These are phyloP conservation scores for Mallotus repandus DNA, from an alignment of 441 rosid genomes.

Conservation along the genomic window DNA sequence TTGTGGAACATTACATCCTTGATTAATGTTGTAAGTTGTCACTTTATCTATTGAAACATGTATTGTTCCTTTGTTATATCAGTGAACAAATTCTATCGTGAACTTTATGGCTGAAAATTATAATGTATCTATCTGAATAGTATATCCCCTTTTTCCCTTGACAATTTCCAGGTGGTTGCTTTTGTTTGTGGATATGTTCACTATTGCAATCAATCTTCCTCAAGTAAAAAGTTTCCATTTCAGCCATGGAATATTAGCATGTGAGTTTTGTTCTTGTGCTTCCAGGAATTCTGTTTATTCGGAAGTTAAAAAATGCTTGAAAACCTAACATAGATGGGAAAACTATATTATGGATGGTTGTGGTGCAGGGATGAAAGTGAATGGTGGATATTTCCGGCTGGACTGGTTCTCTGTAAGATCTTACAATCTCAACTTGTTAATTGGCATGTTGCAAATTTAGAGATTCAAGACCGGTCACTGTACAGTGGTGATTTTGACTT, in stretches of 20 bases:
- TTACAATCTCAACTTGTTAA: constrained; percentile 93
- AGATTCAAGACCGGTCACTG: constrained; percentile 98
- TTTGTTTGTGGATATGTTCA: constrained; percentile 92
- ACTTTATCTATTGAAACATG: not conserved
- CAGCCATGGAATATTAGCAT: constrained; percentile 98
- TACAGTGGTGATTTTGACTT: constrained; percentile 84
- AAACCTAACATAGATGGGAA: not conserved
- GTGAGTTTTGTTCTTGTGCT: constrained; percentile 44
- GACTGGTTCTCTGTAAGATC: constrained; percentile 83
- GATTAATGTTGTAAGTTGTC: constrained; percentile 84
- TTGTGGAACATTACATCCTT: constrained; percentile 93
- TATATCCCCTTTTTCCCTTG: not conserved
- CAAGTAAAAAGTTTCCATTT: constrained; percentile 67
- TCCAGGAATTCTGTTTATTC: not conserved
- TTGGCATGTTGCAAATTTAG: constrained; percentile 95
- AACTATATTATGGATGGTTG: not conserved
- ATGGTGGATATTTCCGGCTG: constrained; percentile 99
- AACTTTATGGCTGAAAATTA: not conserved
- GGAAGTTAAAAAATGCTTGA: not conserved
- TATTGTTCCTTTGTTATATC: not conserved
- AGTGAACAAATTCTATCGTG: too few species aligned
- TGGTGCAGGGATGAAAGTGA: constrained; percentile 97
- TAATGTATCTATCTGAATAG: not conserved
- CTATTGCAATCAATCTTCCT: constrained; percentile 57
- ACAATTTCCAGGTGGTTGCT: constrained; percentile 66